Base-by-base conservation (phyloP, 345 rosid species). In the Salix arbutifolia region DNA sequence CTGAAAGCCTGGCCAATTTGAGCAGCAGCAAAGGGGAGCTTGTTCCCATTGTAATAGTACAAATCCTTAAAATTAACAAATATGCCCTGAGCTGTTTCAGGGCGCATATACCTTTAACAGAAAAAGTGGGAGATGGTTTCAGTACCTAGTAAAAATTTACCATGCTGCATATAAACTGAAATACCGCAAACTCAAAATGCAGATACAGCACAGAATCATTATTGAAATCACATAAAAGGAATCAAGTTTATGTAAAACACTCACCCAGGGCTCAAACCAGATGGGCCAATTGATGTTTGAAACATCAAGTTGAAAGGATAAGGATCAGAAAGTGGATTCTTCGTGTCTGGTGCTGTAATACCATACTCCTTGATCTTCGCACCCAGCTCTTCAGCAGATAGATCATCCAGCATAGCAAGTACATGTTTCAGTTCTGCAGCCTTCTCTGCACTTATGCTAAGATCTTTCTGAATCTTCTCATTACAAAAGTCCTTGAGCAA, bases 61-160 rank as follows among this genome's bases (percentile, higher is more conserved):
- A 93, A 72, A 58, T 95, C 94, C 77, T 90, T 91, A 81, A 95
- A 95, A 76, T 95, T 91, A 64, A 95, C 99, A 77, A 95, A 95
- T 53, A 95, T 95, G 70, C 99, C 99, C 86, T 95, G 99, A 0
- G 99, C 99, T 33, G 99, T 95, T 86, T 95, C 99, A 78, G 99
- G 98, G 40, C 97, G 97, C 99, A 95, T 87, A 79, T 85, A 95
- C 82, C 99, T 95, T 85, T 78, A 80, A 71, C 37, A 81, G 8
- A 74, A 17, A 38, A 53, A 67, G 60, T 28, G 19, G 42, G 8
- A 74, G 30, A 50, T 16, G 14, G 31, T 30, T 35, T 69, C 42
- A 74, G 74, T 14, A 50, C 12, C 70, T 14, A 46, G n/a, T 52
- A 19, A 35, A 38, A 13, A 18, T 50, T 18, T 30, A 74, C 33